A percentile compares a stretch with the other conserved stretches of the same genome.
Evolutionary conservation across 805 yeast genomes (phyloP).

Genomic region (Cyberlindnera veronae): DNA sequence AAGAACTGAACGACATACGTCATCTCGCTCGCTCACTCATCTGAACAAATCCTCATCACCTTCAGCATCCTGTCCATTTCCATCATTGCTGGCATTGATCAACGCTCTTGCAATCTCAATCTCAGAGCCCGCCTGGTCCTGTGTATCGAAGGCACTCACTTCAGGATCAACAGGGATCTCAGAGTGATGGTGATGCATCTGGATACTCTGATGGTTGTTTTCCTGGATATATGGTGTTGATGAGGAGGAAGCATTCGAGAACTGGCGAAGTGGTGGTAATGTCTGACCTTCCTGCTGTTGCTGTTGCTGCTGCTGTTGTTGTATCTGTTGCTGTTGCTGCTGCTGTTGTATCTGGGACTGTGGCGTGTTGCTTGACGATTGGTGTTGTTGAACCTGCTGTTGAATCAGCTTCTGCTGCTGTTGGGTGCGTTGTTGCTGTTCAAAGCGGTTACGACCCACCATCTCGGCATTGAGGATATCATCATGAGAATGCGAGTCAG

Average conservation of each 20-base stretch:
- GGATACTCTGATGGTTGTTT: constrained; percentile 1
- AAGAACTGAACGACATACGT: neutral
- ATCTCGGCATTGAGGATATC: too few species aligned
- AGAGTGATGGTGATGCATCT: constrained; percentile 24
- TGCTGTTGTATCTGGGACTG: constrained; percentile 1
- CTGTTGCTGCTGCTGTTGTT: constrained; percentile 12
- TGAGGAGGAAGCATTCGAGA: neutral
- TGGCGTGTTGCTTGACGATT: neutral
- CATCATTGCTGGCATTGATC: constrained; percentile 46
- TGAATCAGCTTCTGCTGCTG: constrained; percentile 22
- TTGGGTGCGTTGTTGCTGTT: too few species aligned
- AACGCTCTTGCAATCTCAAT: constrained; percentile 65
- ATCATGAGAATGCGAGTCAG: too few species aligned
- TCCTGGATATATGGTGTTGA: constrained; percentile 2
- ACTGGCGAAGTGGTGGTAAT: too few species aligned
- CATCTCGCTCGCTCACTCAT: neutral
- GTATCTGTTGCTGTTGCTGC: neutral
- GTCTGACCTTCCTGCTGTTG: constrained; percentile 16
- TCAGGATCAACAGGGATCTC: constrained; percentile 57
- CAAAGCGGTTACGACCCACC: too few species aligned
- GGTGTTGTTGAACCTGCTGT: constrained; percentile 15
- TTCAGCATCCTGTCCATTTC: constrained; percentile 12
- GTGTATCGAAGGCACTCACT: constrained; percentile 44
- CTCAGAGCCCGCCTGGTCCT: constrained; percentile 45
- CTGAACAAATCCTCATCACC: constrained; percentile 18